phyloP scores from a whole-genome alignment of 305 asterid species.

The Solanum aculeatissimum region DNA sequence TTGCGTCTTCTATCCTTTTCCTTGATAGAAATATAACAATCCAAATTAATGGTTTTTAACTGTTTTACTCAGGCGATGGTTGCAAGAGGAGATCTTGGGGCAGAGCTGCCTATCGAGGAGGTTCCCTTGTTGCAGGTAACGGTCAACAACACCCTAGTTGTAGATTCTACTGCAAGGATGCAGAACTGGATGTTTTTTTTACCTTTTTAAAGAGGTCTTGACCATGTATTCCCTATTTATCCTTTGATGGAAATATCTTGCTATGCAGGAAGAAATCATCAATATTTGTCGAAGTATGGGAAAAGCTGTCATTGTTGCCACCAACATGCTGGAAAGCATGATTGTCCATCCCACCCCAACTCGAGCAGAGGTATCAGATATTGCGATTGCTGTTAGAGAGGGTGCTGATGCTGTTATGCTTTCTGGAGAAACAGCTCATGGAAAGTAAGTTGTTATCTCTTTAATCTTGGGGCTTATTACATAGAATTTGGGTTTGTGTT shows the following conservation, averaged over 20 bases:
- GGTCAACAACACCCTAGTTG: not conserved
- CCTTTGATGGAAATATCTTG: not conserved
- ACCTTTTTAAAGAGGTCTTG: not conserved
- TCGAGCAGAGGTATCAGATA: conserved; percentile 95
- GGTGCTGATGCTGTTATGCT: conserved; percentile 99
- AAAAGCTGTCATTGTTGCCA: conserved; percentile 93
- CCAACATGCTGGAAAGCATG: conserved; percentile 99
- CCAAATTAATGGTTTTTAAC: not conserved
- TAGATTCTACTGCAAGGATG: not conserved
- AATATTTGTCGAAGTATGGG: conserved; percentile 89
- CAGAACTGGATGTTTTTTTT: not conserved
- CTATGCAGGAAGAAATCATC: conserved; percentile 80
- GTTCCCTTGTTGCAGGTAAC: conserved; percentile 94
- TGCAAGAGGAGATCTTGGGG: conserved; percentile 99
- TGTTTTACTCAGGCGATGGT: conserved; percentile 75
- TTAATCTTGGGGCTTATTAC: not conserved
- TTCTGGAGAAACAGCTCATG: conserved; percentile 98
- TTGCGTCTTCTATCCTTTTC: not conserved
- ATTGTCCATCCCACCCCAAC: conserved; percentile 95
- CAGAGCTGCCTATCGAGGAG: conserved; percentile 94
- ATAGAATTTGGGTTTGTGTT: not conserved
- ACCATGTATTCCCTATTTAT: not conserved
- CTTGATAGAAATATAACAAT: not conserved
- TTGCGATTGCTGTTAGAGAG: conserved; percentile 89
- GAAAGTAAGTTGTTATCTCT: conserved; percentile 50